Conservation (phyloP, 208 protist species). For the Trypanosoma grayi region DNA sequence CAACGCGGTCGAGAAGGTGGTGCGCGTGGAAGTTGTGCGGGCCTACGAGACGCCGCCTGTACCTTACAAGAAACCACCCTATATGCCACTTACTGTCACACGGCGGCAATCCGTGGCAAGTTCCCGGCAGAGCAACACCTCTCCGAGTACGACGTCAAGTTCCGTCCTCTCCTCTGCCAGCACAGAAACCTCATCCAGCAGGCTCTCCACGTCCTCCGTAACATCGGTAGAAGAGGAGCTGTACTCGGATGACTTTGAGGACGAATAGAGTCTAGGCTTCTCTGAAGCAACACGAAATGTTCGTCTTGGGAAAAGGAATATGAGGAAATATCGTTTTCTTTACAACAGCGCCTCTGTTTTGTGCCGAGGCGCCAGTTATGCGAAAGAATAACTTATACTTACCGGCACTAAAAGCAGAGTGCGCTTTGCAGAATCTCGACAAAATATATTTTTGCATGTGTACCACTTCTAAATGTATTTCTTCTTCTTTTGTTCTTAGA, state of each 20-base stretch:
- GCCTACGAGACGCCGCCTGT: conserved; percentile 50
- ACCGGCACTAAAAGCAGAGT: too few relatives aligned
- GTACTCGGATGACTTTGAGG: conserved; percentile 16
- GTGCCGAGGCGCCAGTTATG: too few relatives aligned
- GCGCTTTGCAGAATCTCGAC: too few relatives aligned
- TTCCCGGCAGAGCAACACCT: neutral
- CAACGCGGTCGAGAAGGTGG: conserved; percentile 8
- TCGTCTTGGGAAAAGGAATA: too few relatives aligned
- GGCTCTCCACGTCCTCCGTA: neutral
- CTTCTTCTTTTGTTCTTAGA: too few relatives aligned
- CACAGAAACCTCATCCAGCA: neutral
- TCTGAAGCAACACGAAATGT: too few relatives aligned
- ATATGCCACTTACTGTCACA: conserved; percentile 1
- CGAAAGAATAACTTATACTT: too few relatives aligned
- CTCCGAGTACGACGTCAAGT: neutral
- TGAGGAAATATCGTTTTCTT: too few relatives aligned
- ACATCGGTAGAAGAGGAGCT: neutral
- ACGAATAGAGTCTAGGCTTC: conserved; percentile 9
- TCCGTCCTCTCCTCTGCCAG: neutral
- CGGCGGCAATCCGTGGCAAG: neutral
- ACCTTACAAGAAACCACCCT: conserved; percentile 58
- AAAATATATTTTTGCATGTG: too few relatives aligned
- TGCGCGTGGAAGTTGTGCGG: conserved; percentile 57
- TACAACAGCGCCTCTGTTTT: too few relatives aligned
- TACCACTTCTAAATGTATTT: too few relatives aligned